Evolutionary conservation across 1,284 basidiomycete species (phyloP).

Genomic region (Volvariella surrecta): DNA sequence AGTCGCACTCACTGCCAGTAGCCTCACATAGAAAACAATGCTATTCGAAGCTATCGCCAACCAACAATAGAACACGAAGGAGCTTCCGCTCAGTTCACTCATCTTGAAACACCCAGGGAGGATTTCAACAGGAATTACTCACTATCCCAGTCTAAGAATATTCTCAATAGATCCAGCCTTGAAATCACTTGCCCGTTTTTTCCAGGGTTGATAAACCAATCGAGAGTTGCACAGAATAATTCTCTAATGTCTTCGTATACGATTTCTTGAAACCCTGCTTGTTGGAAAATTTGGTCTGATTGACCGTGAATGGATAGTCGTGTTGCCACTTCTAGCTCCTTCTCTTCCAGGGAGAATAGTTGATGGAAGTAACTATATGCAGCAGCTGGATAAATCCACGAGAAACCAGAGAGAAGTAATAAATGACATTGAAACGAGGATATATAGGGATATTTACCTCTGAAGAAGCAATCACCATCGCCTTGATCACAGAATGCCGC

Average conservation of each 20-base stretch:
- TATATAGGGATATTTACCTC: slow-evolving; percentile 37
- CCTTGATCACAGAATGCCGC: slow-evolving; percentile 25
- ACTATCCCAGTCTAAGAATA: slow-evolving; percentile 53
- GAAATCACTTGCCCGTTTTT: slow-evolving; percentile 27
- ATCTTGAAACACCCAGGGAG: background rate
- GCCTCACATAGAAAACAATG: slow-evolving; percentile 68
- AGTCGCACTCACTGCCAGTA: slow-evolving; percentile 46
- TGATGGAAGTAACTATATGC: slow-evolving; percentile 46
- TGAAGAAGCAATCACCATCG: slow-evolving; percentile 77
- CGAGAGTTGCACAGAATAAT: slow-evolving; percentile 16
- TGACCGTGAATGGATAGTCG: slow-evolving; percentile 46
- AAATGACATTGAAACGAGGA: slow-evolving; percentile 5
- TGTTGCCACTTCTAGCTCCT: slow-evolving; percentile 36
- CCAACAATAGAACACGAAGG: slow-evolving; percentile 3
- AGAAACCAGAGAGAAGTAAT: background rate
- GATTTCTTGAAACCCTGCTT: slow-evolving; percentile 59
- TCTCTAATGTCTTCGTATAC: slow-evolving; percentile 32
- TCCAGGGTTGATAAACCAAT: slow-evolving; percentile 29
- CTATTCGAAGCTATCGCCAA: slow-evolving; percentile 48
- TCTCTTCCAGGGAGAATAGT: slow-evolving; percentile 37
- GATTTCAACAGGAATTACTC: slow-evolving; percentile 10
- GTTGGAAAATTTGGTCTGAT: slow-evolving; percentile 44
- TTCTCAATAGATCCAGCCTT: slow-evolving; percentile 31
- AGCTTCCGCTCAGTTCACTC: background rate
- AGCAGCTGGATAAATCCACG: slow-evolving; percentile 44